phyloP scores from a whole-genome alignment of 495 filamentous ascomycete species.

The Tetracladium marchalianum region DNA sequence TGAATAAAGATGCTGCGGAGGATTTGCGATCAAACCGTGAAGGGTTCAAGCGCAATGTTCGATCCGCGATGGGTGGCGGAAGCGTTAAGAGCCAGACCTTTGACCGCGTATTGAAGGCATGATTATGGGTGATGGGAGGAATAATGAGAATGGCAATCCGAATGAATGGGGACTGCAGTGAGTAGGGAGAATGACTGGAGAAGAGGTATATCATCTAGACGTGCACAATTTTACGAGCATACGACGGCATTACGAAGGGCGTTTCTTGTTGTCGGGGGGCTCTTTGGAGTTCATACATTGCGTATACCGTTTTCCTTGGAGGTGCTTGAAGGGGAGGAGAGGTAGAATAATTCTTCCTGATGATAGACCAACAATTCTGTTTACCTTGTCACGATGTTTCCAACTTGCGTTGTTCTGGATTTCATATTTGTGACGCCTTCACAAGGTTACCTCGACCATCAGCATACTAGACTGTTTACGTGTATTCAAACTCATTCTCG shows the following conservation, averaged over 20 bases:
- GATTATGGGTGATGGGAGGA: conserved; percentile 4
- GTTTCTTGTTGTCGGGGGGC: conserved; percentile 7
- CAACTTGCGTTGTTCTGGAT: too few relatives aligned
- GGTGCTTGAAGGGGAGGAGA: too few relatives aligned
- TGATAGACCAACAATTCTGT: too few relatives aligned
- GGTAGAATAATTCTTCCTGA: too few relatives aligned
- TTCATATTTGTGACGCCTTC: too few relatives aligned
- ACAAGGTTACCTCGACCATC: too few relatives aligned
- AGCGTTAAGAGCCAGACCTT: conserved; percentile 60
- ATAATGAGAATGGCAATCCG: not conserved
- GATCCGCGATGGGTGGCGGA: conserved; percentile 71
- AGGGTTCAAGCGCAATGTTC: conserved; percentile 83
- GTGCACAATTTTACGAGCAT: conserved; percentile 11
- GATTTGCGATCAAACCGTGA: conserved; percentile 79
- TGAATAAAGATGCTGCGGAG: conserved; percentile 96
- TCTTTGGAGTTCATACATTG: conserved; percentile 13
- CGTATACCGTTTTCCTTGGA: too few relatives aligned
- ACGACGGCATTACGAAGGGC: conserved; percentile 16
- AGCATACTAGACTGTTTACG: too few relatives aligned
- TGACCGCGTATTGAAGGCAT: conserved; percentile 57
- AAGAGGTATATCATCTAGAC: conserved; percentile 13
- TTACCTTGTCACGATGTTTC: too few relatives aligned
- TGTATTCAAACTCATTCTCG: too few relatives aligned
- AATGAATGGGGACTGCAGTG: not conserved
- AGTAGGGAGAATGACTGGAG: not conserved